Conservation (phyloP, 2,329 filamentous ascomycete species). For the Pestalotiopsis sp. region DNA sequence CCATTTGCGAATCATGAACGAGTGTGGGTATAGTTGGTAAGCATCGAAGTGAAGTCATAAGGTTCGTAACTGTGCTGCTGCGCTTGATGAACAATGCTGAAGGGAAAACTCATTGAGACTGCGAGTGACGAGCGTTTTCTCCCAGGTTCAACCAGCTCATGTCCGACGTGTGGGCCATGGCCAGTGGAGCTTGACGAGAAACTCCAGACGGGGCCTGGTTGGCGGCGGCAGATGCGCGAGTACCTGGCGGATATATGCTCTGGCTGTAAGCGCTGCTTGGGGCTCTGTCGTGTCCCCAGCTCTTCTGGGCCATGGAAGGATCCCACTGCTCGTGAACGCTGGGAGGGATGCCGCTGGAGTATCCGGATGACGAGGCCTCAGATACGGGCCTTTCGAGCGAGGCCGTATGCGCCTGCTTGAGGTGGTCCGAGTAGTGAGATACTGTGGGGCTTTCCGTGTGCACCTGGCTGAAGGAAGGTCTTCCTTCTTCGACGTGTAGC, state of each 20-base stretch:
- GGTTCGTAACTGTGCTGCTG: neutral
- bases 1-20: neutral
- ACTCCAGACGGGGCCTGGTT: conserved; percentile 35
- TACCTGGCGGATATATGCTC: conserved; percentile 43
- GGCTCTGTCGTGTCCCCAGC: conserved; percentile 53
- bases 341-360: conserved; percentile 67
- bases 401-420: conserved; percentile 61
- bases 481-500: conserved; percentile 60
- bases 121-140: conserved; percentile 32
- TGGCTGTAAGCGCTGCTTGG: conserved; percentile 54
- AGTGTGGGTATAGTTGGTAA: conserved; percentile 9
- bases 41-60: conserved; percentile 10
- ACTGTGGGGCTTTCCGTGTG: conserved; percentile 71
- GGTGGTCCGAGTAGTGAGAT: conserved; percentile 55
- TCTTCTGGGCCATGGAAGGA: conserved; percentile 42
- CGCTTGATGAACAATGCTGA: neutral
- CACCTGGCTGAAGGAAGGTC: conserved; percentile 66
- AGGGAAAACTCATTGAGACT: conserved; percentile 13
- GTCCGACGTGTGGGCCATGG: conserved; percentile 57
- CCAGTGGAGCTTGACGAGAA: conserved; percentile 52
- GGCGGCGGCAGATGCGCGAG: conserved; percentile 31
- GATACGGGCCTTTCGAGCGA: conserved; percentile 62
- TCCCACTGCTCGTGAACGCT: conserved; percentile 63
- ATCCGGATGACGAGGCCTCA: conserved; percentile 52
- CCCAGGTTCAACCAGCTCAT: conserved; percentile 83